phyloP scores from a whole-genome alignment of 345 rosid genomes.

The Balakata baccata region DNA sequence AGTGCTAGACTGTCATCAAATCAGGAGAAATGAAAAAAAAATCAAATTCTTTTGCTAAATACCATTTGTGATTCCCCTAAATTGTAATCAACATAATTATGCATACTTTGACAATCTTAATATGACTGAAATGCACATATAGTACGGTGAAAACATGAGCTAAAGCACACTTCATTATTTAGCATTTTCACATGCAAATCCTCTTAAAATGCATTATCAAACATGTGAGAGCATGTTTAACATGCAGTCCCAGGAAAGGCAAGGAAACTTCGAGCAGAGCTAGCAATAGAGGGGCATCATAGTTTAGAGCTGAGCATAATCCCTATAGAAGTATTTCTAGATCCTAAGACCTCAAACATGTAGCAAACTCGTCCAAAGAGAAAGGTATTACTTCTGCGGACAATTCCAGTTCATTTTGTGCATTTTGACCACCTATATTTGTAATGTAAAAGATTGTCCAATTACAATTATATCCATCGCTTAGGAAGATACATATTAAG shows the following conservation, averaged over 20 bases:
- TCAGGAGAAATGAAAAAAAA: conserved; percentile 12
- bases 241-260: no score
- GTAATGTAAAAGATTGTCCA: neutral
- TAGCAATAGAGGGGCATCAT: no score
- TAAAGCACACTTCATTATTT: neutral
- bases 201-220: neutral
- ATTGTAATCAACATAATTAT: neutral
- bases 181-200: neutral
- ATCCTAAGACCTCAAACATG: conserved; percentile 33
- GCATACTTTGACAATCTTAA: neutral
- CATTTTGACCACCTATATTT: neutral
- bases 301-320: conserved; percentile 57
- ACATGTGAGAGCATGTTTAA: neutral
- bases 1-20: conserved; percentile 49
- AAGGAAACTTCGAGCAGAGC: no score
- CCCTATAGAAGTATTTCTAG: conserved; percentile 60
- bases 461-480: neutral
- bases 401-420: neutral
- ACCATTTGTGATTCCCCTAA: neutral
- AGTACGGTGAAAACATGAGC: conserved; percentile 7
- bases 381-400: conserved; percentile 39
- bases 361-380: conserved; percentile 47
- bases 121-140: no score
- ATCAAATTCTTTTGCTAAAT: neutral
- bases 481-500: neutral